phyloP scores from a whole-genome alignment of 169 alveolate species.

The Plasmodium vivax region DNA sequence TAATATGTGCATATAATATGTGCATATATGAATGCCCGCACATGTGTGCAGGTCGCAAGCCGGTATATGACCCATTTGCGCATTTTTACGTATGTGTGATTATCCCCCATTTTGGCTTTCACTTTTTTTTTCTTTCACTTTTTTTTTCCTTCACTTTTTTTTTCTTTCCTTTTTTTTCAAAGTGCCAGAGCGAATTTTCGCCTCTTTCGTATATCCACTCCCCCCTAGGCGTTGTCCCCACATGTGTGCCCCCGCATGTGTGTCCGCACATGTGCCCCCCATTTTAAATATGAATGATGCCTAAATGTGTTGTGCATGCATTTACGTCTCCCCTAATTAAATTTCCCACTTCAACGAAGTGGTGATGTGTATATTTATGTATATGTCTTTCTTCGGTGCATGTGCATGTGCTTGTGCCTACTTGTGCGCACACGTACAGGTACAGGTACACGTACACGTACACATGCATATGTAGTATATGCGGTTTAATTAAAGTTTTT shows the following conservation, averaged over 20 bases:
- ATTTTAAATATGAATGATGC: neutral
- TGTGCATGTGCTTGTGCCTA: neutral
- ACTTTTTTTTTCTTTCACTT: neutral
- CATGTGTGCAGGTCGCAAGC: neutral
- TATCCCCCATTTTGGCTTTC: conserved; percentile 2
- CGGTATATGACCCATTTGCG: neutral
- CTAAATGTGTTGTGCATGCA: neutral
- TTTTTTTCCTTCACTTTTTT: neutral
- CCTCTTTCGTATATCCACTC: neutral
- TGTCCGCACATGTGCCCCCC: neutral
- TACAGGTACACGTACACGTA: neutral
- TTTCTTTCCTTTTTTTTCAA: neutral
- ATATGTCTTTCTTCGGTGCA: neutral
- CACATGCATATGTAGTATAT: neutral
- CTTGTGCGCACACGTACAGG: neutral
- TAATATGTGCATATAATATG: neutral
- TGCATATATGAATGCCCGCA: neutral
- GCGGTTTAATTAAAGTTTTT: neutral
- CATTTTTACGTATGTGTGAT: neutral
- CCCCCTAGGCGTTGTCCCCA: neutral
- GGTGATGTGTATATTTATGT: conserved; percentile 7
- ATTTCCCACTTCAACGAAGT: neutral
- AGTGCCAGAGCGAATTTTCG: neutral
- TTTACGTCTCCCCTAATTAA: neutral
- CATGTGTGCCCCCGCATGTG: neutral